phyloP scores from a whole-genome alignment of 2,329 filamentous ascomycete genomes.

The Knufia petricola region DNA sequence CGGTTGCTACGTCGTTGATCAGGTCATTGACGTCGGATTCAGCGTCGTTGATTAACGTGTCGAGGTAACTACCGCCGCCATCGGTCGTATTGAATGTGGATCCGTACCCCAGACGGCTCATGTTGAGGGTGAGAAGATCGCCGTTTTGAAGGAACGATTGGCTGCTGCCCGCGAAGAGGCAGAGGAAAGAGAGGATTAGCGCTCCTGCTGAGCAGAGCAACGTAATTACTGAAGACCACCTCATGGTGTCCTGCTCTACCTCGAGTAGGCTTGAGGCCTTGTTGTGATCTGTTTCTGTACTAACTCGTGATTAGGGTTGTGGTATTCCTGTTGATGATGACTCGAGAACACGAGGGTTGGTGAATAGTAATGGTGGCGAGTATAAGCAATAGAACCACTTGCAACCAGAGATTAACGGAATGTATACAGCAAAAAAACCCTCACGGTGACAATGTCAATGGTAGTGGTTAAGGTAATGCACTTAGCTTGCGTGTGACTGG shows the following conservation, averaged over 20 bases:
- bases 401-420: not conserved
- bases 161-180: slow-evolving; percentile 52
- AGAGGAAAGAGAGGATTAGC: slow-evolving; percentile 50
- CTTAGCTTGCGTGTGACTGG: not conserved
- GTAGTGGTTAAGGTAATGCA: not conserved
- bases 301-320: not conserved
- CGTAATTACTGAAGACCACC: slow-evolving; percentile 41
- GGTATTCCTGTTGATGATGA: slow-evolving; percentile 1
- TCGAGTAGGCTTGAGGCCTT: not conserved
- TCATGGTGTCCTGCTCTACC: slow-evolving; percentile 30
- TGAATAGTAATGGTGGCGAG: not conserved
- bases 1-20: slow-evolving; percentile 29
- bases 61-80: slow-evolving; percentile 27
- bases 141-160: slow-evolving; percentile 47
- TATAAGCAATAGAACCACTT: not conserved
- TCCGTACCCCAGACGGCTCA: slow-evolving; percentile 42
- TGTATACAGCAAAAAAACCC: not conserved
- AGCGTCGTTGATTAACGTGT: slow-evolving; percentile 32
- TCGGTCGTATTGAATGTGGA: slow-evolving; percentile 25
- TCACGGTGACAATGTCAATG: not conserved
- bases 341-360: not conserved
- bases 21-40: slow-evolving; percentile 33
- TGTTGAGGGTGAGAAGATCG: slow-evolving; percentile 50
- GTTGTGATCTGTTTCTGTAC: not conserved
- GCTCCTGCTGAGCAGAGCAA: slow-evolving; percentile 43